Base-by-base conservation (phyloP, 1,284 basidiomycete species). In the Apiotrichum gracile region DNA sequence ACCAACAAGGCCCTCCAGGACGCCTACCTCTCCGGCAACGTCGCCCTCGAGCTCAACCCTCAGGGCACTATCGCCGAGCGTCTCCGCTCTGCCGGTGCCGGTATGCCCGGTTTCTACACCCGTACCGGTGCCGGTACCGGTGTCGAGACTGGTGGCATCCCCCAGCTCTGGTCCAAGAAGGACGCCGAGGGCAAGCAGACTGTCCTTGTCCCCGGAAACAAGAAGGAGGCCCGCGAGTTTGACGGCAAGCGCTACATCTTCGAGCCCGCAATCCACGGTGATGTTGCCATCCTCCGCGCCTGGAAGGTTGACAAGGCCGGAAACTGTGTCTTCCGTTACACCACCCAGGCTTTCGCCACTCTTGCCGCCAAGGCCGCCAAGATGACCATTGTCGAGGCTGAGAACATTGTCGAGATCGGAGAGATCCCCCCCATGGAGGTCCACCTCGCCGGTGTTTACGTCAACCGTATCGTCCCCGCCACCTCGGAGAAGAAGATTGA, bases 31-130 rank as follows among this genome's bases (percentile, higher is more conserved):
- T 78, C 81, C 21, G 91, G 91, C 49, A 77, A 87, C 57, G 85
- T 94, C 58, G 83, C 86, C 1, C 76, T 96, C 38, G 91, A 96
- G 69, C 84, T 96, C 31, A 87, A 87, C 42, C 91, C 91, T 3
- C 91, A 96, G 76, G 91, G 78, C n/a, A 93, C 91, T 13, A 83
- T 98, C 27, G 87, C 88, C 19, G 94, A 96, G 70, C 85, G 92
- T 58, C 81, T 96, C 57, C 84, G 93, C 31, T 87, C 93, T 5
- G 91, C 91, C 54, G 93, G 88, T 4, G 89, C 91, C 22, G 94
- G 94, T 52, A 93, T 96, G 63, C 94, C 94, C 7, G 93, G 90
- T 12, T 93, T 98, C 79, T 98, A 82, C 77, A 97, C 92, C 5
- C 89, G 92, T 5, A 96, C 92, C 3, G 94, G 93, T 41, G 88